Conservation (phyloP, 2,329 filamentous ascomycete genomes). For the Nothophaeocryptopus gaeumannii region DNA sequence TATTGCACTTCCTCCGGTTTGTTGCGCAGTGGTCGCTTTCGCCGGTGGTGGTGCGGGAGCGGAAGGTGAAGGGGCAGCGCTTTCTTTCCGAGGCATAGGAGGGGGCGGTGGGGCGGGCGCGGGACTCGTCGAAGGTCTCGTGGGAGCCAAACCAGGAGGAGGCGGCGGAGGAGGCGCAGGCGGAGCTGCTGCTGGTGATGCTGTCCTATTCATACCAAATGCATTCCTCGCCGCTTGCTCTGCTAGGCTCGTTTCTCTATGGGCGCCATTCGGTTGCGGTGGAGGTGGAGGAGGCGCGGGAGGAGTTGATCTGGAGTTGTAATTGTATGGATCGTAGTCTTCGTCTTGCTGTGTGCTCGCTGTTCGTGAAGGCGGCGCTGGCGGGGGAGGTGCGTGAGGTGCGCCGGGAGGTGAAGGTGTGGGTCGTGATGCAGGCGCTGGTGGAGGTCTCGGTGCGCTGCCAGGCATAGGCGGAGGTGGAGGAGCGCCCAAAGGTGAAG, state of each 20-base stretch:
- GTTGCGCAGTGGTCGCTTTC: constrained; percentile 26
- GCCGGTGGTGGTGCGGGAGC: constrained; percentile 27
- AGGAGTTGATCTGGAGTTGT: constrained; percentile 36
- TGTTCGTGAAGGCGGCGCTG: constrained; percentile 14
- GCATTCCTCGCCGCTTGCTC: constrained; percentile 60
- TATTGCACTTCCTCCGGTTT: constrained; percentile 17
- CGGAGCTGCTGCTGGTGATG: constrained; percentile 34
- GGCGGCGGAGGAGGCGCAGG: constrained; percentile 38
- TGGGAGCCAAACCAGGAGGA: constrained; percentile 35
- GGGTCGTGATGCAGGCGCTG: constrained; percentile 19
- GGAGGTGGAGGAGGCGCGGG: constrained; percentile 56
- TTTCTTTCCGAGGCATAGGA: constrained; percentile 28
- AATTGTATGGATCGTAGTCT: constrained; percentile 25
- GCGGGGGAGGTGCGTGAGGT: constrained; percentile 44
- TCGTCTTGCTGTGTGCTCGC: constrained; percentile 18
- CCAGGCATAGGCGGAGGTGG: constrained; percentile 40
- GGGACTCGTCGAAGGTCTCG: constrained; percentile 32
- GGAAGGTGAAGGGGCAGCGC: constrained; percentile 33
- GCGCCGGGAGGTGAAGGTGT: constrained; percentile 43
- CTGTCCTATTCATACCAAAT: constrained; percentile 42
- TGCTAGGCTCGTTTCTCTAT: constrained; percentile 49
- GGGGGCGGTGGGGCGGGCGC: constrained; percentile 43
- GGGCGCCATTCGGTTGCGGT: constrained; percentile 38
- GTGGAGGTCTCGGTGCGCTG: constrained; percentile 39
- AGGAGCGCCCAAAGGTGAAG: constrained; percentile 60